These are phyloP conservation scores for Citrus trifoliata DNA, from an alignment of 345 rosid genomes.

Conservation along the genomic window DNA sequence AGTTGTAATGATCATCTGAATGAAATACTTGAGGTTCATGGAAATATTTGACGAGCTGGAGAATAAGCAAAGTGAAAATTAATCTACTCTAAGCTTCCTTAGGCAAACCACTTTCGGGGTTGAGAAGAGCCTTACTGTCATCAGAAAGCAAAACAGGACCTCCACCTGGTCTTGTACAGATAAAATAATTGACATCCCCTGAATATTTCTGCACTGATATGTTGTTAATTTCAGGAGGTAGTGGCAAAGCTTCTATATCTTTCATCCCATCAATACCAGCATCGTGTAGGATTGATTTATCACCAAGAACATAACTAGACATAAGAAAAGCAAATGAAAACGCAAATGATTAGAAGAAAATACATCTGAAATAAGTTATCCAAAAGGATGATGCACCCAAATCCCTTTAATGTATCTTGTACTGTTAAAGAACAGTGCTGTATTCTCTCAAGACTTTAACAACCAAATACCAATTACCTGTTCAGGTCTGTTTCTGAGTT, in stretches of 20 bases:
- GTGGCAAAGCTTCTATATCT: conserved; percentile 51
- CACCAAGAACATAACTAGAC: conserved; percentile 77
- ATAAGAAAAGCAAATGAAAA: not conserved
- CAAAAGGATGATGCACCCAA: not conserved
- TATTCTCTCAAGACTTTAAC: not conserved
- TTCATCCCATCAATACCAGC: conserved; percentile 60
- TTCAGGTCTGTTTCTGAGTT: conserved; percentile 61
- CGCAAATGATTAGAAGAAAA: not conserved
- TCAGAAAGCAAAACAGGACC: conserved; percentile 73
- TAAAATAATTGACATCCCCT: conserved; percentile 82
- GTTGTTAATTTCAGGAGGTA: conserved; percentile 57
- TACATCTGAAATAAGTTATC: not conserved
- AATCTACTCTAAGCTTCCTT: conserved; percentile 16
- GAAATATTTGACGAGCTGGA: not conserved
- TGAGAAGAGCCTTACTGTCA: conserved; percentile 61
- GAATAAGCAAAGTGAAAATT: conserved; percentile 1
- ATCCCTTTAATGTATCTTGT: not conserved
- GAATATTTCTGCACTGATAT: conserved; percentile 45
- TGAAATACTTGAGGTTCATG: not conserved
- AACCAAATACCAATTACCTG: conserved; percentile 39
- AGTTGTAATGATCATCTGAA: not conserved
- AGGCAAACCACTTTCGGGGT: conserved; percentile 67
- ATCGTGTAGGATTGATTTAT: conserved; percentile 73
- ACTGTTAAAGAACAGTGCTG: not conserved
- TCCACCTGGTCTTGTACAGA: conserved; percentile 84